Evolutionary conservation across 345 rosid genomes (phyloP).

Genomic region (Reutealis trisperma): DNA sequence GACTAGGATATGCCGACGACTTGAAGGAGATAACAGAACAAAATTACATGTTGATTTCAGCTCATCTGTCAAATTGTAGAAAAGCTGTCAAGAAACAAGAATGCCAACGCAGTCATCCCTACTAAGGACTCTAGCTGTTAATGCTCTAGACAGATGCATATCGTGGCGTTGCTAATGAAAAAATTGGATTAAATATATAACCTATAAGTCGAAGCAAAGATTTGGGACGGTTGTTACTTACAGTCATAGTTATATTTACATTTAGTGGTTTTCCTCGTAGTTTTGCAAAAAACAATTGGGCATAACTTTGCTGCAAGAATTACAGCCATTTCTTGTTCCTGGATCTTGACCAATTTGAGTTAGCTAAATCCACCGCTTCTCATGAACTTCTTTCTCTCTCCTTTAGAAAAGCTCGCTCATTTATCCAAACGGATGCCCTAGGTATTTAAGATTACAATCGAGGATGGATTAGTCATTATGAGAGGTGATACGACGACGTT

Average conservation of each 20-base stretch:
- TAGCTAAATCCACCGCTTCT: slow-evolving; percentile 2
- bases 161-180: not conserved
- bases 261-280: slow-evolving; percentile 17
- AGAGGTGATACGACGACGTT: not conserved
- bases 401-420: not conserved
- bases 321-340: slow-evolving; percentile 32
- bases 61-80: slow-evolving; percentile 32
- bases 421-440: slow-evolving; percentile 7
- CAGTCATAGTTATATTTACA: slow-evolving; percentile 21
- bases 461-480: not conserved
- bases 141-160: not conserved
- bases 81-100: slow-evolving; percentile 4
- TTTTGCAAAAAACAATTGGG: slow-evolving; percentile 18
- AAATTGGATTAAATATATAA: no score
- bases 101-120: not conserved
- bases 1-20: slow-evolving; percentile 40
- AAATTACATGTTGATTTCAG: slow-evolving; percentile 26
- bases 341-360: not conserved
- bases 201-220: no score
- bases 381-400: not conserved
- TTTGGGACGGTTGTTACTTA: slow-evolving; percentile 19
- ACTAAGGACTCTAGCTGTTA: not conserved
- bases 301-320: slow-evolving; percentile 30
- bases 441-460: not conserved
- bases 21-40: slow-evolving; percentile 17